A percentile compares a stretch with the other conserved stretches of the same genome.
Evolutionary conservation across 1,284 basidiomycete species (phyloP).

Genomic region (Ceratobasidium sp.): DNA sequence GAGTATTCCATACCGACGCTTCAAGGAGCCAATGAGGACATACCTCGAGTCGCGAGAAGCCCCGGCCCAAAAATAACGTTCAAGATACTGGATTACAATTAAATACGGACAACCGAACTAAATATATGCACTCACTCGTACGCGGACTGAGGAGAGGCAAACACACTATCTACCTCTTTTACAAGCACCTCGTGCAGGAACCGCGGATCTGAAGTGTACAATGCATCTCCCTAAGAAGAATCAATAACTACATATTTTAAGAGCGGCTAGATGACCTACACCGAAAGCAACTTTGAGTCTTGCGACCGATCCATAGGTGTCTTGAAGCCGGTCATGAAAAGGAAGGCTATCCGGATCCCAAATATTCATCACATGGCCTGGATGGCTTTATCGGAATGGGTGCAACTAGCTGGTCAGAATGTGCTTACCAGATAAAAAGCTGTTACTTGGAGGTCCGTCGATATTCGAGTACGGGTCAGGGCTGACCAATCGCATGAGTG

Average conservation of each 20-base stretch:
- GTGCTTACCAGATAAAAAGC: constrained; percentile 1
- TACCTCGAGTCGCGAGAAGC: neutral
- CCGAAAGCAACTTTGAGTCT: constrained; percentile 16
- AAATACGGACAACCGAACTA: too few relatives aligned
- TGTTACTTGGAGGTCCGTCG: neutral
- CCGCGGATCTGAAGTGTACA: constrained; percentile 19
- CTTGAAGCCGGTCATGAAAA: constrained; percentile 19
- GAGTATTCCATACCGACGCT: neutral
- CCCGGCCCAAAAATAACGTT: constrained; percentile 9
- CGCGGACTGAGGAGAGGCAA: neutral
- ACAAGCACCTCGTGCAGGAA: constrained; percentile 27
- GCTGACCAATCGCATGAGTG: neutral
- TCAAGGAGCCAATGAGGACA: neutral
- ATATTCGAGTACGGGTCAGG: constrained; percentile 14
- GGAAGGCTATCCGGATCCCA: neutral
- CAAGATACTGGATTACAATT: neutral
- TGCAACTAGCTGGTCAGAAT: too few relatives aligned
- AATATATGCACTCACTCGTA: neutral
- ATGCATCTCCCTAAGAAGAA: neutral
- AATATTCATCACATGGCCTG: constrained; percentile 5
- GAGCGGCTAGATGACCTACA: neutral
- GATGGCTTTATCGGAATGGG: neutral
- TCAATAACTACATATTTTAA: neutral
- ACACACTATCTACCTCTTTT: neutral
- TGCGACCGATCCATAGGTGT: constrained; percentile 4